Evolutionary conservation across 129 eudicot species (phyloP).

Genomic region (Smallanthus sonchifolius): DNA sequence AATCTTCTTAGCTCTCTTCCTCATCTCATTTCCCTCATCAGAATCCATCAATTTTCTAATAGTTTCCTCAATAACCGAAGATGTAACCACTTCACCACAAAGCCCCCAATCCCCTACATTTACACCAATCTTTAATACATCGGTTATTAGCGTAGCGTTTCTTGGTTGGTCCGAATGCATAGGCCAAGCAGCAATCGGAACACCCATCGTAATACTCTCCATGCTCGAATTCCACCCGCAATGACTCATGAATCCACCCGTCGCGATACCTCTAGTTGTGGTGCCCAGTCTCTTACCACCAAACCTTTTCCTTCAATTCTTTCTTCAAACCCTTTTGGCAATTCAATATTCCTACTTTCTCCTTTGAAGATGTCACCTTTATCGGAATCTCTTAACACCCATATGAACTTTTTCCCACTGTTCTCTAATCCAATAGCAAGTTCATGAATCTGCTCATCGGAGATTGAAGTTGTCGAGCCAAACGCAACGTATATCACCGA

Average conservation of each 20-base stretch:
- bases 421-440: constrained; percentile 33
- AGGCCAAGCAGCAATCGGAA: too few relatives aligned
- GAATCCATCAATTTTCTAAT: constrained; percentile 25
- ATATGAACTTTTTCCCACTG: constrained; percentile 32
- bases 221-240: too few relatives aligned
- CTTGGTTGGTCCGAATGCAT: constrained; percentile 17
- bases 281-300: constrained; percentile 36
- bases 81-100: constrained; percentile 7
- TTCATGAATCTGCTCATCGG: constrained; percentile 27
- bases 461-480: constrained; percentile 39
- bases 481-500: constrained; percentile 46
- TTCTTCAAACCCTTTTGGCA: constrained; percentile 39
- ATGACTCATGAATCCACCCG: constrained; percentile 12
- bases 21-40: constrained; percentile 29
- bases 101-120: constrained; percentile 26
- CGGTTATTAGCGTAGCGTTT: constrained; percentile 25
- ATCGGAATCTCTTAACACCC: constrained; percentile 42
- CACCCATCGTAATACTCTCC: too few relatives aligned
- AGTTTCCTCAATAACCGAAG: background rate
- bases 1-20: constrained; percentile 18
- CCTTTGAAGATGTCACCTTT: constrained; percentile 27
- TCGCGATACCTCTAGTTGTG: constrained; percentile 27
- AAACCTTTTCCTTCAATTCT: constrained; percentile 22
- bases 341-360: constrained; percentile 2
- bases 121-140: constrained; percentile 25